Base-by-base conservation (phyloP, 2,329 filamentous ascomycete genomes). In the Diplocarpon mali region DNA sequence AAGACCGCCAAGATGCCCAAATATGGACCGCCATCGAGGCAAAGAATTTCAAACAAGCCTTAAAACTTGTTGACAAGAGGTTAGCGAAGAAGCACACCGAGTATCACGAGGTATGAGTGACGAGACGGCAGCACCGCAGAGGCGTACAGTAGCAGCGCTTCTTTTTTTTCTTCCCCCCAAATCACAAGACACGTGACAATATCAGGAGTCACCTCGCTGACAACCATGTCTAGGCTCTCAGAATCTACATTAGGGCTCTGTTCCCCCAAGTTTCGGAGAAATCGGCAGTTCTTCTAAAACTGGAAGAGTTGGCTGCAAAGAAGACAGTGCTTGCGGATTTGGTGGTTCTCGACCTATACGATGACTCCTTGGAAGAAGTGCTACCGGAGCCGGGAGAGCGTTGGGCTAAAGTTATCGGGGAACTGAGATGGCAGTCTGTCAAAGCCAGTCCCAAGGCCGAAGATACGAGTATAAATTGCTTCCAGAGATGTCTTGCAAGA, bases 21-120 rank as follows among this genome's bases (percentile, higher is more conserved):
- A 63, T 63, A 32, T 61, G 57, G 55, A 59, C 57, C 38, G 58
- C 60, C 12, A 58, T 63, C 35, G 59, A 62, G 34, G 53, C 53
- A n/a, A 55, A 52, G 28, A 60, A 61, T 48, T 59, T 53, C 42
- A 63, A 62, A 49, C 58, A 61, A 46, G 61, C 61, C 10, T 47
- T 62, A 34, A 63, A 62, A 47, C 48, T 60, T 3, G 57, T 63
- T 3, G 60, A 62, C 9, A 63, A 62, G 48, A 55, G 56, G 36
- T 40, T 63, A 27, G 46, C 54, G 17, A 63, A 63, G 48, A 59
- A 57, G 20, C 48, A 40, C 11, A 53, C 53, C 5, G 54, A 58
- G 17, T 62, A 62, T 45, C 48, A 59, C 16, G 52, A 62, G 53
- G 61, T 63, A 52, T 32, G 57, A 53, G 14, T 7, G 13, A 39